Evolutionary conservation across 495 filamentous ascomycete genomes (phyloP).

Genomic region (Aspergillus sclerotiicarbonarius): DNA sequence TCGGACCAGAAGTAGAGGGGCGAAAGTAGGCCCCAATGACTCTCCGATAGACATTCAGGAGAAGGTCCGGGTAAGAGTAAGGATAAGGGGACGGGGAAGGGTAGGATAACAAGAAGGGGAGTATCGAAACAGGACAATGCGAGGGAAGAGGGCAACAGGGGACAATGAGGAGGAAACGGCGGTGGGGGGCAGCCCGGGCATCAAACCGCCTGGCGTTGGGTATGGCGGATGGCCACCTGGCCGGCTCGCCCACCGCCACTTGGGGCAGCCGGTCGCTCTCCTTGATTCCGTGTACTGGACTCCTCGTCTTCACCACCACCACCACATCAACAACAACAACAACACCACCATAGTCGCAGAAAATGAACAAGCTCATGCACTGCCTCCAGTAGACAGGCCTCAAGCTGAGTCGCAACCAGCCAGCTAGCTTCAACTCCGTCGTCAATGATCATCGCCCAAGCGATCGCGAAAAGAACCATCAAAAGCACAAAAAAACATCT

Average conservation of each 20-base stretch:
- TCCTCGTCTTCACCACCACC: neutral
- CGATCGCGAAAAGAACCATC: slow-evolving; percentile 2
- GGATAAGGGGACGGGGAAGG: too few species aligned
- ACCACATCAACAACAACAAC: neutral
- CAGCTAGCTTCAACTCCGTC: slow-evolving; percentile 38
- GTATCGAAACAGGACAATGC: slow-evolving; percentile 2
- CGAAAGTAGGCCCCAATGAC: slow-evolving; percentile 24
- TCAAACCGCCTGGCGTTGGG: slow-evolving; percentile 6
- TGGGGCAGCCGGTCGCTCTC: neutral
- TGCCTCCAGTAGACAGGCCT: slow-evolving; percentile 14
- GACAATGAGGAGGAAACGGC: neutral
- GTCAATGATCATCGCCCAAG: slow-evolving; percentile 31
- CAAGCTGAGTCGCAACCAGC: slow-evolving; percentile 36
- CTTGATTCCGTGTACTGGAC: neutral
- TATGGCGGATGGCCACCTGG: slow-evolving; percentile 11
- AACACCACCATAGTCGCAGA: slow-evolving; percentile 3
- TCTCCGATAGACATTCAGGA: slow-evolving; percentile 2
- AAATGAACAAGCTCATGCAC: slow-evolving; percentile 14
- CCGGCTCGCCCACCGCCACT: slow-evolving; percentile 15
- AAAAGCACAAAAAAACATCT: slow-evolving; percentile 16
- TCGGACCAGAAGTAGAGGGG: slow-evolving; percentile 13
- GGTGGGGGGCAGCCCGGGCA: slow-evolving; percentile 9
- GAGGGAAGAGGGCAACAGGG: slow-evolving; percentile 24
- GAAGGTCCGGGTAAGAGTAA: neutral
- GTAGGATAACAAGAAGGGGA: slow-evolving; percentile 6